phyloP scores from a whole-genome alignment of 164 flowering plant species.

The Saururus chinensis region DNA sequence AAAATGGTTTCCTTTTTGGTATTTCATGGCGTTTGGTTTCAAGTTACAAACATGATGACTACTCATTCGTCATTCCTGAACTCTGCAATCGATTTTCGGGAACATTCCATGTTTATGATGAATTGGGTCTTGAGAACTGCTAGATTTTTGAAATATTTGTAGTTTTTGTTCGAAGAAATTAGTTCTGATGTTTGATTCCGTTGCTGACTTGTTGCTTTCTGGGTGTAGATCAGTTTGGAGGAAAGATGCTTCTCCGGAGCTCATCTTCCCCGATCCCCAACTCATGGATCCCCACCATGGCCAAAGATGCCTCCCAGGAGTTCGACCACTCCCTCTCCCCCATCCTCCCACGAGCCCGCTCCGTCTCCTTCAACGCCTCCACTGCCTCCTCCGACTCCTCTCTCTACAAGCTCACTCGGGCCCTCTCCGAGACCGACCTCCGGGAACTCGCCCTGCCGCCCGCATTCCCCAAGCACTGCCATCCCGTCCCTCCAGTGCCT shows the following conservation, averaged over 20 bases:
- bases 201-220: not conserved
- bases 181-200: not conserved
- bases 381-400: constrained; percentile 8
- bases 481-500: not conserved
- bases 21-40: too few relatives aligned
- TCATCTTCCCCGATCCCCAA: constrained; percentile 19
- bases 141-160: too few relatives aligned
- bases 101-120: too few relatives aligned
- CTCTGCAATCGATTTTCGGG: too few relatives aligned
- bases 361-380: not conserved
- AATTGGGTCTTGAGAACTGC: too few relatives aligned
- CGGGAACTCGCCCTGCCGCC: constrained; percentile 7
- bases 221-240: not conserved
- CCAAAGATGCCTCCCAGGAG: constrained; percentile 4
- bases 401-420: constrained; percentile 21
- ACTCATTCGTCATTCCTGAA: too few relatives aligned
- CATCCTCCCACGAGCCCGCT: not conserved
- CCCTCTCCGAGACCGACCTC: constrained; percentile 39
- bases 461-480: constrained; percentile 12
- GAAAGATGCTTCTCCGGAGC: constrained; percentile 18
- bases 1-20: too few relatives aligned
- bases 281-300: constrained; percentile 19
- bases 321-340: not conserved
- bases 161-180: too few relatives aligned
- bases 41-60: too few relatives aligned